Conservation (phyloP, 164 flowering plant genomes). For the Liquidambar formosana region DNA sequence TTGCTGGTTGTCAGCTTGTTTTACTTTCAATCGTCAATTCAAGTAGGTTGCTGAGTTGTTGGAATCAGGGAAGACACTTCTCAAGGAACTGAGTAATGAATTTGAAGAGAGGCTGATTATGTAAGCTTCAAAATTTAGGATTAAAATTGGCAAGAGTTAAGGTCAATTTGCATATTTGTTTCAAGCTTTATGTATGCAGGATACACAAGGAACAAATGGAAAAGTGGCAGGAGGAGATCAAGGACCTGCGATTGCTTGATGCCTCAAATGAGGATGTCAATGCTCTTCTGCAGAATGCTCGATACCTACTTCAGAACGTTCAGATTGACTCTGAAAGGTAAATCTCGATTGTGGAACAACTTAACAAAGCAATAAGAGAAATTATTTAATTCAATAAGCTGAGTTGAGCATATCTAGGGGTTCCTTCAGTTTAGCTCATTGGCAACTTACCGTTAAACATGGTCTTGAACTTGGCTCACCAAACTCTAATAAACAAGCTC, state of each 20-base stretch:
- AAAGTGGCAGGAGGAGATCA: slow-evolving; percentile 89
- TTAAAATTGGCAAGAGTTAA: neutral
- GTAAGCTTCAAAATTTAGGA: slow-evolving; percentile 35
- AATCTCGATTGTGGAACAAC: neutral
- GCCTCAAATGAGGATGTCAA: slow-evolving; percentile 59
- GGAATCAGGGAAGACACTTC: slow-evolving; percentile 70
- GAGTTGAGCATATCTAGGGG: neutral
- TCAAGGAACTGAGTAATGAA: slow-evolving; percentile 65
- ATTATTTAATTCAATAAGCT: neutral
- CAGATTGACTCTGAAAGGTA: slow-evolving; percentile 34
- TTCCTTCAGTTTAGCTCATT: neutral
- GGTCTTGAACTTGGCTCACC: neutral
- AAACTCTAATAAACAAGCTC: no score
- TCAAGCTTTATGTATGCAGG: slow-evolving; percentile 34
- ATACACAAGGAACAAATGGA: slow-evolving; percentile 75
- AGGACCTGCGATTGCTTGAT: slow-evolving; percentile 67
- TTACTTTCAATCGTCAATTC: neutral
- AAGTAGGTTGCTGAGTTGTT: slow-evolving; percentile 71
- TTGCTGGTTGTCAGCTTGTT: neutral
- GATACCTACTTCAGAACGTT: slow-evolving; percentile 52
- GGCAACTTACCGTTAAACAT: neutral
- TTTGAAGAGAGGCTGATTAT: slow-evolving; percentile 75
- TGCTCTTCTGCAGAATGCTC: slow-evolving; percentile 61
- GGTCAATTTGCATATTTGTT: neutral
- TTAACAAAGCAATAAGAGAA: neutral